Conservation (phyloP, 768 basidiomycete genomes). For the Calocera cornea region DNA sequence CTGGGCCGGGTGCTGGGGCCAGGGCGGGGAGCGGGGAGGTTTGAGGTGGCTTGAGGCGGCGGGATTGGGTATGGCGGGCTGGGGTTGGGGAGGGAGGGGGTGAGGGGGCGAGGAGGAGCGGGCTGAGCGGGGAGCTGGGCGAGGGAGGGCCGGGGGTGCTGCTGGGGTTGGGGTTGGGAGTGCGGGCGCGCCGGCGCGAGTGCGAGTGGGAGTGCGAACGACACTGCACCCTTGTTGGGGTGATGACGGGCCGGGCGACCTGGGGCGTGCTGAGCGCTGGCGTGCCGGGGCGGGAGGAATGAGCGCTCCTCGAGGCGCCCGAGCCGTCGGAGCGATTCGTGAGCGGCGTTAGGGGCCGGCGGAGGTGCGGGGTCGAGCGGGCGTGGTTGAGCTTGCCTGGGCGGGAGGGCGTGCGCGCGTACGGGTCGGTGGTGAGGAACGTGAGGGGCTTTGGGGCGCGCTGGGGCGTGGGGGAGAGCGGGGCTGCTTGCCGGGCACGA, state of each 20-base stretch:
- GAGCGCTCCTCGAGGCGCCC: no score
- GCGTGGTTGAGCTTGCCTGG: background rate
- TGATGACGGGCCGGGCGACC: background rate
- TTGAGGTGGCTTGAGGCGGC: background rate
- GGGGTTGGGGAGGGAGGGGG: no score
- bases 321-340: background rate
- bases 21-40: no score
- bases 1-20: background rate
- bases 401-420: background rate
- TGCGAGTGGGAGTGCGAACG: background rate
- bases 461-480: background rate
- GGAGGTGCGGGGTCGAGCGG: background rate
- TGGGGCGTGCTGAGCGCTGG: background rate
- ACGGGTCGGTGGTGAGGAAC: background rate
- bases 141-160: background rate
- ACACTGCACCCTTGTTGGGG: background rate
- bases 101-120: background rate
- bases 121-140: background rate
- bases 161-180: no score
- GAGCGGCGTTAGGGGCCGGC: background rate
- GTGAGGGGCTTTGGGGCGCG: background rate
- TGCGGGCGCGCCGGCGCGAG: no score
- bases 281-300: background rate
- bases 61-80: background rate
- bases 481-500: background rate